Base-by-base conservation (phyloP, 148 eudicot genomes). In the Cornus florida region DNA sequence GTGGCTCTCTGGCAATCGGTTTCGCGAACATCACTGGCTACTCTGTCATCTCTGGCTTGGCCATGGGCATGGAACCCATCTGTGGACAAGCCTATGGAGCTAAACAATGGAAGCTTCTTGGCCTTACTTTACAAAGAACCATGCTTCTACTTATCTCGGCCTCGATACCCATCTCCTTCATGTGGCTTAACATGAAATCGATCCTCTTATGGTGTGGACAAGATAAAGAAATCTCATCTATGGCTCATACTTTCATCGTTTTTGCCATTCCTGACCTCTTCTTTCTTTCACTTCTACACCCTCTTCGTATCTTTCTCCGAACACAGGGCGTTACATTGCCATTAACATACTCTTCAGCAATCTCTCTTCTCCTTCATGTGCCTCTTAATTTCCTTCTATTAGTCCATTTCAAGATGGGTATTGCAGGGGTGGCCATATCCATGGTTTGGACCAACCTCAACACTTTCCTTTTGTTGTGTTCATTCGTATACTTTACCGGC, bases 11-110 rank as follows among this genome's bases (percentile, higher is more conserved):
- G 10, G 75, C 94, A 48, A 88, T 93, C 7, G 95, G 94, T 5
- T 88, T 93, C 13, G 95, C 95, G 4, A 93, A 93, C 88, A 91
- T 93, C 19, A 93, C 95, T n/a, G 97, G 97, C 46, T 93, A 91
- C 89, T 93, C 97, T 16, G 88, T 93, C 65, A 79, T 93, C 78
- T 90, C 94, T 0, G 97, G 97, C 10, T 46, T 93, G 32, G 93
- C 94, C 86, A 91, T 91, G 94, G 97, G 94, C 16, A 93, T 93
- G 97, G 97, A 93, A 57, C 97, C 97, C 35, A 91, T 93, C 17
- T 91, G 95, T 82, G 95, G 95, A 22, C 97, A 93, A 78, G 95
- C 95, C 17, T 93, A 86, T 41, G 97, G 97, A 8, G 97, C 95
- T 0, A 88, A 90, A 72, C 91, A 90, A 67, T 87, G 86, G 90